phyloP scores from a whole-genome alignment of 2,329 filamentous ascomycete species.

The Sporothrix euskadiensis region DNA sequence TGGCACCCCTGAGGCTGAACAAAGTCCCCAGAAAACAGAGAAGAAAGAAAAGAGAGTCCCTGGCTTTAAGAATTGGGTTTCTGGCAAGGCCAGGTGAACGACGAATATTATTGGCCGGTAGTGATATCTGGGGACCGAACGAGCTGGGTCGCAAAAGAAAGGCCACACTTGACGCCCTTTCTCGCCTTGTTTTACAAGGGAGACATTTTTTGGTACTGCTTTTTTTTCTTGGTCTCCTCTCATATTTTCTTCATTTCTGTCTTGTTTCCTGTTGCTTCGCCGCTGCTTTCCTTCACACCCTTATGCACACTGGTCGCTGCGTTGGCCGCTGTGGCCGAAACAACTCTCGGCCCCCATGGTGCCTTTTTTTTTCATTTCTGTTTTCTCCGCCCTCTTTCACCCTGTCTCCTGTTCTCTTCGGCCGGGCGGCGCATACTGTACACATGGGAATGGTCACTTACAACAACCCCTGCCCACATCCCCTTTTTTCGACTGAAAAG shows the following conservation, averaged over 20 bases:
- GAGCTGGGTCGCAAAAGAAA: neutral
- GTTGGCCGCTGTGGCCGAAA: constrained; percentile 1
- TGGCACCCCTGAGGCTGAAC: neutral
- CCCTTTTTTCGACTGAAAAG: neutral
- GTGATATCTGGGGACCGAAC: neutral
- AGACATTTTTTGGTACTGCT: neutral
- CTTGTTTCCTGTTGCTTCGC: neutral
- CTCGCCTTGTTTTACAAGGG: constrained; percentile 5
- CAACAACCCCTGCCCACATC: neutral
- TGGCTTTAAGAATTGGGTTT: neutral
- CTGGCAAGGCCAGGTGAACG: neutral
- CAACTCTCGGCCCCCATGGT: constrained; percentile 3
- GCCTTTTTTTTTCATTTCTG: neutral
- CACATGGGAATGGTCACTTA: neutral
- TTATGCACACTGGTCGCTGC: neutral
- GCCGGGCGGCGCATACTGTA: neutral
- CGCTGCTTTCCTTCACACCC: neutral
- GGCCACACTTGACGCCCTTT: neutral
- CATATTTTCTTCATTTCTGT: neutral
- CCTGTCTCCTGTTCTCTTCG: neutral
- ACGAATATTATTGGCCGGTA: neutral
- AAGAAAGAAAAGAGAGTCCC: neutral
- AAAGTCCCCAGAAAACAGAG: neutral
- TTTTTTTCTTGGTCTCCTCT: neutral
- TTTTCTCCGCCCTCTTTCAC: neutral